Evolutionary conservation across 352 stramenopile species (phyloP), one percentile per base, ranked within the genome.

Genomic region (Halophytophthora polymorphica): DNA sequence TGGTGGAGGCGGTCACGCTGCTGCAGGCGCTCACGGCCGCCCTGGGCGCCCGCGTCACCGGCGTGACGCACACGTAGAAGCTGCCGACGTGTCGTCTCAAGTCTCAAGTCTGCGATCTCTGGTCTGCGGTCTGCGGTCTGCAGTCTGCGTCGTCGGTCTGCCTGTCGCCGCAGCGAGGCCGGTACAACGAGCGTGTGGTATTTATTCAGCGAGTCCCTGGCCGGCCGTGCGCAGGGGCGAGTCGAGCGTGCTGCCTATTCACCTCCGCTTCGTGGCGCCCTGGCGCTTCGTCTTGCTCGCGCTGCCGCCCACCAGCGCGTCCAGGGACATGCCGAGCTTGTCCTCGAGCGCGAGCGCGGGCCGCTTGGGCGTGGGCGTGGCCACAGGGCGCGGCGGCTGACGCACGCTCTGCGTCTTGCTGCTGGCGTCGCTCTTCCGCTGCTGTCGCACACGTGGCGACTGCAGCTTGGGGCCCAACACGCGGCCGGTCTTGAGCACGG

Each of bases 1-100:
- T 93, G 41, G 59, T 87, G 19, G 76, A 93, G 46, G 80, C 73
- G 7, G 51, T 69, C 44, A 93, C 80, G 18, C 50, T 93, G 54
- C 57, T 77, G 18, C 50, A 93, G 31, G 83, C 80, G 40, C 53
- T 93, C 13, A 68, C 79, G 50, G 61, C 89, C 40, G 82, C 82
- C 21, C 61, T 93, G 43, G 37, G 41, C 44, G 43, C 42, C 50
- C 48, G 42, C 28, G 52, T 54, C 23, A 61, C 56, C 17, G 39
- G 58, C 40, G 59, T 64, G 38, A 8, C 4, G 25, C 25, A 31
- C 4, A 8, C 25, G 25, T 8, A 8, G 8, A 8, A 31, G 25
- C 4, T 8, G 8, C 25, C 4, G 25, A 4, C 4, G 4, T 31
- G 8, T 4, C 25, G 25, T 4, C 25, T 8, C 25, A 4, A 31